Percentiles rank a stretch among this genome's conserved stretches.
Conservation (phyloP, 306 rosid species). For the Acacia confusa region DNA sequence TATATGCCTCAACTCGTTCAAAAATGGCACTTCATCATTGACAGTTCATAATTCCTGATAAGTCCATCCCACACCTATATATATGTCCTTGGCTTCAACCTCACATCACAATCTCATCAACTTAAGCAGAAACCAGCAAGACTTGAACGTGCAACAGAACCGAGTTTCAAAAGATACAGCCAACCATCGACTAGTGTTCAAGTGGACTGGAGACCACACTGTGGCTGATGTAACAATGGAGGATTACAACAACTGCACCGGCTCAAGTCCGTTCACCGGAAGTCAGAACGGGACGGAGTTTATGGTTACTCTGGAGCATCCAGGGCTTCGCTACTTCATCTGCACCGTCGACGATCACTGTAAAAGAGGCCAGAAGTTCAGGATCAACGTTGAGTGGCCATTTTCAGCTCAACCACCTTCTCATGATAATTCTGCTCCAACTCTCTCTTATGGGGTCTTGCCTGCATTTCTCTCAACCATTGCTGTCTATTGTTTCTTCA, state of each 20-base stretch:
- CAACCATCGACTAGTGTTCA: slow-evolving; percentile 34
- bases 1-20: not conserved
- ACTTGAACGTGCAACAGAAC: not conserved
- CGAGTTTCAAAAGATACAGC: not conserved
- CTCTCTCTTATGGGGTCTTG: not conserved
- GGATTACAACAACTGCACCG: slow-evolving; percentile 24
- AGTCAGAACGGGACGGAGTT: not conserved
- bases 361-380: slow-evolving; percentile 37
- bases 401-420: not conserved
- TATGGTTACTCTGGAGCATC: fast-evolving
- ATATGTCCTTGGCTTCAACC: not conserved
- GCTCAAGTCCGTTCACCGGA: not conserved
- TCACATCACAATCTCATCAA: not conserved
- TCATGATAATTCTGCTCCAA: not conserved
- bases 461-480: not conserved
- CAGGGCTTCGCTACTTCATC: slow-evolving; percentile 30
- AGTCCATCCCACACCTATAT: not conserved
- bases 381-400: slow-evolving; percentile 24
- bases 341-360: slow-evolving; percentile 38
- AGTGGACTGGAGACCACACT: slow-evolving; percentile 12
- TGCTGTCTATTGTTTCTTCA: slow-evolving; percentile 2
- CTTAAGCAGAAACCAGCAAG: not conserved
- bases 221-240: not conserved
- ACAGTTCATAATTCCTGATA: not conserved
- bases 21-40: not conserved